Conservation (phyloP, 1,284 basidiomycete species). For the Rhodotorula sp. region DNA sequence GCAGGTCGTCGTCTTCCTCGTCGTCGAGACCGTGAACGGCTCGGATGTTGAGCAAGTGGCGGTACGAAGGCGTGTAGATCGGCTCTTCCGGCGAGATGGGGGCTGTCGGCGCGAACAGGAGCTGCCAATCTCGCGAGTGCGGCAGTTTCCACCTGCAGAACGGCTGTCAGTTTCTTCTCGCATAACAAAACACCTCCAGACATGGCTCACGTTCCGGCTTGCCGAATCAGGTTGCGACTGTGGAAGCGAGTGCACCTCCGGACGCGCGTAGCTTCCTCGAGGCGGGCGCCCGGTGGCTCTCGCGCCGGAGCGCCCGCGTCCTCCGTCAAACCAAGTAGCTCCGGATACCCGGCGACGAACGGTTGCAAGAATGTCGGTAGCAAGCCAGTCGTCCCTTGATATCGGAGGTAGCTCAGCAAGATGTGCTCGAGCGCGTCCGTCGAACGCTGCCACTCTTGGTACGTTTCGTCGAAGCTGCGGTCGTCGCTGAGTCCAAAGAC, state of each 20-base stretch:
- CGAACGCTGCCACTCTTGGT: slow-evolving; percentile 73
- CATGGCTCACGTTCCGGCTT: slow-evolving; percentile 12
- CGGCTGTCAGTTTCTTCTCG: not conserved
- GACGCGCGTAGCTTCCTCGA: slow-evolving; percentile 38
- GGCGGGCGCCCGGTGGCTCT: slow-evolving; percentile 14
- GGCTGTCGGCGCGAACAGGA: slow-evolving; percentile 28
- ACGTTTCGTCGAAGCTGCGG: slow-evolving; percentile 70
- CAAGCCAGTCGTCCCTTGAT: slow-evolving; percentile 37
- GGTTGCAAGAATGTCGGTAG: slow-evolving; percentile 44
- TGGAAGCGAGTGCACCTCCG: slow-evolving; percentile 41
- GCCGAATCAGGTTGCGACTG: slow-evolving; percentile 41
- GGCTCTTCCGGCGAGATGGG: slow-evolving; percentile 23
- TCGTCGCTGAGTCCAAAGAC: slow-evolving; percentile 73
- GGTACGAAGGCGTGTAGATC: slow-evolving; percentile 49
- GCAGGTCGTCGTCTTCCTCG: slow-evolving; percentile 41
- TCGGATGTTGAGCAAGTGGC: slow-evolving; percentile 53
- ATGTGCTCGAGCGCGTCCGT: slow-evolving; percentile 85
- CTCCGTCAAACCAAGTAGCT: slow-evolving; percentile 19
- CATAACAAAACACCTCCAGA: not conserved
- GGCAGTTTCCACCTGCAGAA: slow-evolving; percentile 44
- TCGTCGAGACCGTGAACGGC: slow-evolving; percentile 45
- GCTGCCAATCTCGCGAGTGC: slow-evolving; percentile 41
- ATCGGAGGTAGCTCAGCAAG: slow-evolving; percentile 64
- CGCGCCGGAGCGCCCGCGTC: not conserved
- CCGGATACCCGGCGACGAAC: slow-evolving; percentile 42